Evolutionary conservation across 2,329 filamentous ascomycete genomes (phyloP), one percentile per base, ranked within the genome.

Genomic region (Macrophomina tecta): DNA sequence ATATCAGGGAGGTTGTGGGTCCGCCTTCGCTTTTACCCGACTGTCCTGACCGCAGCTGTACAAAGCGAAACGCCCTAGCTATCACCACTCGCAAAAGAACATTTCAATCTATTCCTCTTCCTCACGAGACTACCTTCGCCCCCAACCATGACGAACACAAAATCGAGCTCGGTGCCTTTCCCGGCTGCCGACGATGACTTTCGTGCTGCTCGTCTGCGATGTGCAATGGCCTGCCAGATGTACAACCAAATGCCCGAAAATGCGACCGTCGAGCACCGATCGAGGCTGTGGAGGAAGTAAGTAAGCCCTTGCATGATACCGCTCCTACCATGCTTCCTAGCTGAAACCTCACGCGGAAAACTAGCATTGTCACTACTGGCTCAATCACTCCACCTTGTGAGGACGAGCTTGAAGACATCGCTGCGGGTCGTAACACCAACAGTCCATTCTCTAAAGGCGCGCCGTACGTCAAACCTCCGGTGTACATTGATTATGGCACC

Each of bases 401-500:
- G 23, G 61, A 62, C 5, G 58, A 62, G 14, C 58, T 62, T 14
- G 30, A 36, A 34, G n/a, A 30, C 18, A 5, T 45, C 11, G 38
- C 49, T 16, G 36, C 36, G 32, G 49, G 46, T 12, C 9, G 46
- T 23, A 45, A 28, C n/a, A 48, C 11, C 58, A 62, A 28, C 63
- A 65, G 40, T 18, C 63, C 63, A 2, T 65, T 65, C 42, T 16
- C 51, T 28, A 65, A 56, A 14, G 63, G 63, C 7, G 51, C 63
- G 23, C 63, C 63, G 16, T 65, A 65, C 40, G 63, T 56, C 8
- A 65, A 91, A 70, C 85, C 88, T 0, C 87, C 88, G 0, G 80
- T 91, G 66, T 82, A 80, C 46, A 81, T 90, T 40, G 89, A 91
- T 73, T 90, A 91, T 67, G 89, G 89, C 1, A 86, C 86, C 74